A percentile compares a stretch with the other conserved stretches of the same genome.
Conservation (phyloP, 1,139 yeast genomes). For the Suhomyces choctaworum region DNA sequence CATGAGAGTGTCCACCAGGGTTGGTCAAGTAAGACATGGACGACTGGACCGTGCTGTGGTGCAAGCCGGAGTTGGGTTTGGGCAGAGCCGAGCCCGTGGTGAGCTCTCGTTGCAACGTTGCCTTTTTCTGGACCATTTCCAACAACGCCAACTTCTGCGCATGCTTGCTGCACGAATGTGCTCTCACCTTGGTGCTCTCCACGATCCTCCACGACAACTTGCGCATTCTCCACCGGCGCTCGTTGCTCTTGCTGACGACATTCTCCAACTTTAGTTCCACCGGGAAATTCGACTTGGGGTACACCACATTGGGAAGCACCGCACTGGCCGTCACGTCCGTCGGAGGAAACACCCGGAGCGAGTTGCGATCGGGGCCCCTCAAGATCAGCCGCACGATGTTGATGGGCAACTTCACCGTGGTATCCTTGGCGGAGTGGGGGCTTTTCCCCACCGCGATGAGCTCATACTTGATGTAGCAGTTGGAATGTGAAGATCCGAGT, state of each 20-base stretch:
- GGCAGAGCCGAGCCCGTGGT: slow-evolving; percentile 9
- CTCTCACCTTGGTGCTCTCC: slow-evolving; percentile 66
- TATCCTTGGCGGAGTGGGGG: slow-evolving; percentile 24
- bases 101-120: slow-evolving; percentile 16
- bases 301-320: slow-evolving; percentile 81
- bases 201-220: slow-evolving; percentile 89
- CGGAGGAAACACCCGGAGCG: slow-evolving; percentile 92
- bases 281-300: slow-evolving; percentile 84
- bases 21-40: slow-evolving; percentile 21
- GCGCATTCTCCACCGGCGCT: slow-evolving; percentile 89
- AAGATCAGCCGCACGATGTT: slow-evolving; percentile 74
- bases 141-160: slow-evolving; percentile 44
- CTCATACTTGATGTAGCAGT: slow-evolving; percentile 67
- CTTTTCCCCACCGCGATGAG: slow-evolving; percentile 57
- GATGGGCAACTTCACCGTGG: slow-evolving; percentile 62
- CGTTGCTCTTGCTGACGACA: slow-evolving; percentile 50
- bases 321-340: slow-evolving; percentile 87
- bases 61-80: slow-evolving; percentile 24
- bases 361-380: slow-evolving; percentile 82
- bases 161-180: slow-evolving; percentile 60
- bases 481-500: slow-evolving; percentile 54
- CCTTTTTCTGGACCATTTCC: slow-evolving; percentile 45
- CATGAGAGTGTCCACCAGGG: slow-evolving; percentile 14
- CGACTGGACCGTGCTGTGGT: slow-evolving; percentile 45
- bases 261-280: slow-evolving; percentile 83